These are phyloP conservation scores for Oxytropis ochrocephala DNA, from an alignment of 306 rosid species.

Conservation along the genomic window DNA sequence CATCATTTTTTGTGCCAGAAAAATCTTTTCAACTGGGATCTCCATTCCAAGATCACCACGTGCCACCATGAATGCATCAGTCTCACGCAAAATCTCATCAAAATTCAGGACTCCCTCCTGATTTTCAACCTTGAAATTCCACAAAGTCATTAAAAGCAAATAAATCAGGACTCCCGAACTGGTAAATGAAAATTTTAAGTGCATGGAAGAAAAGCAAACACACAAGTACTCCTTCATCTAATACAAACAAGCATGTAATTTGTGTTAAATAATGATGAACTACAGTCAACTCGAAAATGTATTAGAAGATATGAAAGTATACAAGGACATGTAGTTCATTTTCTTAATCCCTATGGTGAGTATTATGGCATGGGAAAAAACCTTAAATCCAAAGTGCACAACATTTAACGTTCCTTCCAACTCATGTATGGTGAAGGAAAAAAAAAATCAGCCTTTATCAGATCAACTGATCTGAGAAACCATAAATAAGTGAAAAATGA, in stretches of 20 bases:
- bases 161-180: slow-evolving; percentile 9
- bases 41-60: slow-evolving; percentile 99
- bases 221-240: neutral
- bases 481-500: slow-evolving; percentile 6
- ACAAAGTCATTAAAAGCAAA: slow-evolving; percentile 6
- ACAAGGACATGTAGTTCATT: neutral
- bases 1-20: slow-evolving; percentile 97
- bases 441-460: neutral
- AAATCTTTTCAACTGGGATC: slow-evolving; percentile 94
- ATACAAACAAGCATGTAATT: neutral
- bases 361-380: neutral
- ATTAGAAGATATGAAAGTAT: neutral
- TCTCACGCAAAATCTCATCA: slow-evolving; percentile 92
- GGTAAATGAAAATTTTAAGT: neutral
- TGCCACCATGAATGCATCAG: slow-evolving; percentile 97
- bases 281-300: neutral
- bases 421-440: neutral
- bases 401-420: neutral
- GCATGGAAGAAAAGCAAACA: neutral
- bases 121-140: slow-evolving; percentile 70
- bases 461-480: neutral
- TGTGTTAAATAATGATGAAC: neutral
- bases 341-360: neutral
- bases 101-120: slow-evolving; percentile 96
- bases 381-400: neutral